Base-by-base conservation (phyloP, 371 early-diverging fungal genomes). In the Hamiltosporidium tvaerminnensis region DNA sequence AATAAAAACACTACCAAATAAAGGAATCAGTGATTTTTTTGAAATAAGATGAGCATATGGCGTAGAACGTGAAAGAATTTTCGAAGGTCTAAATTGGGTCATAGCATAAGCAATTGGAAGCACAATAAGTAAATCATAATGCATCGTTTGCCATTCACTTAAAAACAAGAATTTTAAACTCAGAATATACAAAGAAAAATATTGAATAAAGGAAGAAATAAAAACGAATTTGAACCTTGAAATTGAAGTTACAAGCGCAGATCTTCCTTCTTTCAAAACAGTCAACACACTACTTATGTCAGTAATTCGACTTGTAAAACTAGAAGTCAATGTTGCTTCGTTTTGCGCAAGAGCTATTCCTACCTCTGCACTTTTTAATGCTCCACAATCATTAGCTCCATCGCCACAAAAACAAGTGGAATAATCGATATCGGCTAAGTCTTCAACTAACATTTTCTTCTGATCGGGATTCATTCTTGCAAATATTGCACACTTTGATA, bases 341-440 rank as follows among this genome's bases (percentile, higher is more conserved):
- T 93, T 92, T 65, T 91, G 89, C 3, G 90, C 88, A 35, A 99
- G 76, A 14, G 93, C 89, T 14, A 99, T 77, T 0, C 99, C 97
- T 35, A 95, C 90, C 76, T 94, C 93, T 5, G 96, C 95, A 33
- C 87, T 88, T 60, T 88, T 87, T 12, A 99, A 81, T 1, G 99
- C 99, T 30, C 92, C 93, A 80, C 92, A 91, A 76, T 99, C 99
- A 70, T 99, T 99, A 37, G 96, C 95, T 4, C 99, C 99, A 80
- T 99, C 99, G n/a, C 99, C 99, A 77, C 72, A 72, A 57, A 73
- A 79, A 41, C 65, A 61, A 7, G 64, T 67, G 3, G 55, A 41
- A 16, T 66, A 62, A n/a, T 30, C 37, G 32, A 38, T 66, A 7
- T 65, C 63, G 23, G 53, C 57, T 3, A 68, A 53, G 63, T 71